Evolutionary conservation across 352 stramenopile species (phyloP).

Genomic region (Peronospora belbahrii): DNA sequence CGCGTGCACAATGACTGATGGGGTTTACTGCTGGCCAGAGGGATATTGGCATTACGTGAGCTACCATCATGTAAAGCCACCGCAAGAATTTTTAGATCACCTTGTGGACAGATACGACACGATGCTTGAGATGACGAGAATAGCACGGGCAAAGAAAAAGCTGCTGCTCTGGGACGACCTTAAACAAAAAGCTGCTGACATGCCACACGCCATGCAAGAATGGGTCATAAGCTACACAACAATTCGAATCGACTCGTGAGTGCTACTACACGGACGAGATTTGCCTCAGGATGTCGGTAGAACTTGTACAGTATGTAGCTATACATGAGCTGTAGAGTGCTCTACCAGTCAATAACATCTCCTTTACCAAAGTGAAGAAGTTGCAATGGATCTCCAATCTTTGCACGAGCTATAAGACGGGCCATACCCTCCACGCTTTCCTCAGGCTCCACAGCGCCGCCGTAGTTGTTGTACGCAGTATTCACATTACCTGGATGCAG

Average conservation of each 20-base stretch:
- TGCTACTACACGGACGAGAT: not conserved
- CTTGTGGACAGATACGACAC: conserved; percentile 29
- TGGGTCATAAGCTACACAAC: conserved; percentile 65
- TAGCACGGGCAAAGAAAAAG: conserved; percentile 17
- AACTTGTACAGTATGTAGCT: too few species aligned
- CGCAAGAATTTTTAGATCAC: conserved; percentile 52
- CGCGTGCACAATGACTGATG: conserved; percentile 70
- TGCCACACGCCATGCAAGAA: conserved; percentile 55
- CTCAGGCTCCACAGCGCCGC: conserved; percentile 24
- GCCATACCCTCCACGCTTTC: conserved; percentile 35
- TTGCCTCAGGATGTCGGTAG: not conserved
- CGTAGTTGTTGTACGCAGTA: conserved; percentile 33
- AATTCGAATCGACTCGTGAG: conserved; percentile 14
- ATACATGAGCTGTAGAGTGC: not conserved
- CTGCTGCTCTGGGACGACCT: conserved; percentile 51
- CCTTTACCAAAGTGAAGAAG: conserved; percentile 45
- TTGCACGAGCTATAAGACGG: conserved; percentile 25
- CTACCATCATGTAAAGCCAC: conserved; percentile 54
- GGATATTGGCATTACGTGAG: conserved; percentile 69
- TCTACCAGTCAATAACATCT: conserved; percentile 47
- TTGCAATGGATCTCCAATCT: conserved; percentile 28
- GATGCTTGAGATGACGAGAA: conserved; percentile 23
- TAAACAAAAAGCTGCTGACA: conserved; percentile 23
- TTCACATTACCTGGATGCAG: conserved; percentile 47
- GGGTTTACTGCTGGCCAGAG: conserved; percentile 71